These are phyloP conservation scores for Candida nanaspora DNA, from an alignment of 805 yeast species.

Conservation along the genomic window DNA sequence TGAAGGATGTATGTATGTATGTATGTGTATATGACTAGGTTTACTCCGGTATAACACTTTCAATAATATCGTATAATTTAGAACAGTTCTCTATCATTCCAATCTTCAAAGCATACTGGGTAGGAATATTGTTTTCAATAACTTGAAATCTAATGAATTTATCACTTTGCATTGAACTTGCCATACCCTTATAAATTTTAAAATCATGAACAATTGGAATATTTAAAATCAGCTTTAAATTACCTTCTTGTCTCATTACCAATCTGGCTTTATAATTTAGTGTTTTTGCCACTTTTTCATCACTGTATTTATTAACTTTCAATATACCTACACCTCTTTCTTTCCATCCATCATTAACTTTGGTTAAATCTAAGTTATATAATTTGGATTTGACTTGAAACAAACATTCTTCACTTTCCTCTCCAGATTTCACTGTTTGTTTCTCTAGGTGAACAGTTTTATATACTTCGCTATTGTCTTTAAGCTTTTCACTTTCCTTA, in stretches of 20 bases:
- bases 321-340: conserved; percentile 88
- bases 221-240: conserved; percentile 76
- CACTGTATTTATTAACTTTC: conserved; percentile 53
- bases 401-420: conserved; percentile 71
- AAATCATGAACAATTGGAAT: conserved; percentile 56
- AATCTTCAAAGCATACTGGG: conserved; percentile 78
- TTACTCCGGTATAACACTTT: conserved; percentile 28
- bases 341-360: conserved; percentile 80
- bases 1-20: background rate
- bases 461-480: conserved; percentile 26
- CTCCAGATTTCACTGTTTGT: conserved; percentile 73
- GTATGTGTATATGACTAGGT: too few relatives aligned
- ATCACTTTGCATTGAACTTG: conserved; percentile 76
- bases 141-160: conserved; percentile 75
- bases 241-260: conserved; percentile 87
- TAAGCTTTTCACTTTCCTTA: conserved; percentile 14
- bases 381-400: conserved; percentile 71
- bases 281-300: conserved; percentile 24
- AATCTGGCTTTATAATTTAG: conserved; percentile 50
- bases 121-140: conserved; percentile 56
- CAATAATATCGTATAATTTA: conserved; percentile 46
- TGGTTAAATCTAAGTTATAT: conserved; percentile 63
- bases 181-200: conserved; percentile 70
- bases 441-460: conserved; percentile 55
- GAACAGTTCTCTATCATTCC: conserved; percentile 55